A percentile compares a stretch with the other conserved stretches of the same genome.
Conservation (phyloP, 306 rosid species). For the Oxytropis ochrocephala region DNA sequence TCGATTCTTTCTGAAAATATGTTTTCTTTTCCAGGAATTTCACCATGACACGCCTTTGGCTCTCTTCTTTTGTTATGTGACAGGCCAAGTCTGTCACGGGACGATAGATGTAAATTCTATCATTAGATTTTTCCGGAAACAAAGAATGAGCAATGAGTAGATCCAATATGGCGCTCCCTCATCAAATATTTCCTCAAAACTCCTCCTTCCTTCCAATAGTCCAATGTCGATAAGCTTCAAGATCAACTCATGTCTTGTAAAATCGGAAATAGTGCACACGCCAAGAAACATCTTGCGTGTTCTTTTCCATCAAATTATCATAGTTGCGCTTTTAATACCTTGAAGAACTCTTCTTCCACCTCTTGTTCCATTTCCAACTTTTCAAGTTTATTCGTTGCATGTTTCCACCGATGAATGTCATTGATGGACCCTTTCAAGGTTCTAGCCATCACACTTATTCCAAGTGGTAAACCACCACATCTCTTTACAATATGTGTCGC, state of each 20-base stretch:
- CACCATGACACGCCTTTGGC: neutral
- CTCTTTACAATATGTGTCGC: neutral
- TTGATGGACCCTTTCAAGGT: neutral
- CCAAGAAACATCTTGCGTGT: conserved; percentile 13
- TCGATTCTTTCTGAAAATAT: neutral
- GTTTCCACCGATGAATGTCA: neutral
- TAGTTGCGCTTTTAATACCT: conserved; percentile 15
- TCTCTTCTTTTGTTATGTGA: neutral
- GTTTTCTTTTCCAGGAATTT: neutral
- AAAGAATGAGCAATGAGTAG: neutral
- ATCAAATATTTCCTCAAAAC: neutral
- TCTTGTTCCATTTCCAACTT: neutral
- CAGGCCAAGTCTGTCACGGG: neutral
- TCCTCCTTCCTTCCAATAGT: neutral
- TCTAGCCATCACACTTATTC: conserved; percentile 1
- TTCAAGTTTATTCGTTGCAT: neutral
- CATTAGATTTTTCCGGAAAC: neutral
- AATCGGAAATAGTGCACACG: neutral
- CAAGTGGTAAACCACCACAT: conserved; percentile 8
- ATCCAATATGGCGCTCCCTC: neutral
- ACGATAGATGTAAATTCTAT: fast-evolving
- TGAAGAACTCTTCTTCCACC: conserved; percentile 13
- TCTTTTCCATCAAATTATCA: neutral
- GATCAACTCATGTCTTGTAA: neutral
- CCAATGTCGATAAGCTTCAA: neutral